A percentile compares a stretch with the other conserved stretches of the same genome.
phyloP scores from a whole-genome alignment of 2,329 filamentous ascomycete species.

The Pseudonectria foliicola region DNA sequence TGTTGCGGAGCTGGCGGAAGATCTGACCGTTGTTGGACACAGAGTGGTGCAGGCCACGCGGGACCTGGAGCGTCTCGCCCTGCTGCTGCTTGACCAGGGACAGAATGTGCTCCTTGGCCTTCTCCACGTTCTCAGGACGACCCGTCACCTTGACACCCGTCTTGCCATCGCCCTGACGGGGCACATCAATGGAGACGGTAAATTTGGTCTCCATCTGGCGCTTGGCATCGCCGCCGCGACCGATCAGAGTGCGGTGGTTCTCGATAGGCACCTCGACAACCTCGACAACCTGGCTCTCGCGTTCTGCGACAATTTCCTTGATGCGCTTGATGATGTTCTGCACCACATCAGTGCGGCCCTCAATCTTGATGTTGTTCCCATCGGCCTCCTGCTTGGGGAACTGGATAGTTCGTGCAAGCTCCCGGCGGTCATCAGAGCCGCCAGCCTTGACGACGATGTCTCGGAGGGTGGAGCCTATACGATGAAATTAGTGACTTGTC shows the following conservation, averaged over 20 bases:
- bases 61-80: constrained; percentile 80
- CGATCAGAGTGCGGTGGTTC: constrained; percentile 87
- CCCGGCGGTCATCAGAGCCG: constrained; percentile 77
- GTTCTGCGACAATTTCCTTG: constrained; percentile 71
- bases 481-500: no score
- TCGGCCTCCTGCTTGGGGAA: constrained; percentile 86
- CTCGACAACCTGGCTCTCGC: constrained; percentile 74
- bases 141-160: constrained; percentile 84
- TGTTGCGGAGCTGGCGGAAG: constrained; percentile 82
- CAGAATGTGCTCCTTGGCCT: constrained; percentile 79
- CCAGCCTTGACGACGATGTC: constrained; percentile 83
- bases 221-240: constrained; percentile 81
- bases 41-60: constrained; percentile 72
- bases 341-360: constrained; percentile 76
- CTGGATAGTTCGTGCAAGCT: constrained; percentile 82
- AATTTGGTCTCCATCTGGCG: constrained; percentile 81
- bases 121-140: constrained; percentile 67
- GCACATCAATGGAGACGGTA: constrained; percentile 81
- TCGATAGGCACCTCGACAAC: constrained; percentile 76
- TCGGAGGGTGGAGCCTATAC: constrained; percentile 69
- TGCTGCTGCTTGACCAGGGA: constrained; percentile 77
- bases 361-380: constrained; percentile 77
- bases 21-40: constrained; percentile 86
- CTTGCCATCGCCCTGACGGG: constrained; percentile 76
- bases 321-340: constrained; percentile 84